Evolutionary conservation across 139 green algal genomes (phyloP), one percentile per base, ranked within the genome.

Genomic region (Ettlia oleoabundans): DNA sequence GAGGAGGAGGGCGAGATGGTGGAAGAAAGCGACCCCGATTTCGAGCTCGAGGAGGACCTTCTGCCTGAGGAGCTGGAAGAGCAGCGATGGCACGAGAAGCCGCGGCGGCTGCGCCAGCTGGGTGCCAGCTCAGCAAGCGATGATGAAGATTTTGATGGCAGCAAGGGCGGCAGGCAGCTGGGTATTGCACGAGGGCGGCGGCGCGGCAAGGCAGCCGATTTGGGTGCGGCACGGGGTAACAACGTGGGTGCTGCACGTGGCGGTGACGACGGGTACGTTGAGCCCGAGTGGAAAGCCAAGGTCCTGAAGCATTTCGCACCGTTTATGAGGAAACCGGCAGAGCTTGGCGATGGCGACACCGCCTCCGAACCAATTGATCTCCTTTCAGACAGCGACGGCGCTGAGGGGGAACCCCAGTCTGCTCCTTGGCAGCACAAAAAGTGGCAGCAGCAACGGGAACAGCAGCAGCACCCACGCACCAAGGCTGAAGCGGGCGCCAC

Each of bases 11-110:
- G 10, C 1, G 63, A 43, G 63, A 35, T 26, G 30, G 63, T 10
- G 24, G 63, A 35, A 7, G 72, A 67, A 5, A 78, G 72, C 72
- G 72, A 78, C 21, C 26, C 51, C 0, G 72, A 78, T 64, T 78
- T 52, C 21, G 33, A 24, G 21, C 22, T 47, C 2, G 72, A 67
- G 55, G 55, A 80, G 26, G 73, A 80, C 9, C 53, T 68, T 9
- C 35, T 53, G 33, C 35, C 73, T 1, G 73, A 69, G 9, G 73
- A 68, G 35, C 2, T 52, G 33, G 53, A 40, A 2, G 73, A 71
- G 64, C 32, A 42, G n/a, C n/a, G 64, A 41, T 26, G 30, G 7
- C 28, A 32, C 35, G 61, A 33, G 28, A 33, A n/a, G 28, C n/a
- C n/a, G 61, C 61, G 15, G 61, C 10, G 26, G 61, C 28, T n/a